Evolutionary conservation across 2,329 filamentous ascomycete genomes (phyloP).

Genomic region (Cordyceps militaris): DNA sequence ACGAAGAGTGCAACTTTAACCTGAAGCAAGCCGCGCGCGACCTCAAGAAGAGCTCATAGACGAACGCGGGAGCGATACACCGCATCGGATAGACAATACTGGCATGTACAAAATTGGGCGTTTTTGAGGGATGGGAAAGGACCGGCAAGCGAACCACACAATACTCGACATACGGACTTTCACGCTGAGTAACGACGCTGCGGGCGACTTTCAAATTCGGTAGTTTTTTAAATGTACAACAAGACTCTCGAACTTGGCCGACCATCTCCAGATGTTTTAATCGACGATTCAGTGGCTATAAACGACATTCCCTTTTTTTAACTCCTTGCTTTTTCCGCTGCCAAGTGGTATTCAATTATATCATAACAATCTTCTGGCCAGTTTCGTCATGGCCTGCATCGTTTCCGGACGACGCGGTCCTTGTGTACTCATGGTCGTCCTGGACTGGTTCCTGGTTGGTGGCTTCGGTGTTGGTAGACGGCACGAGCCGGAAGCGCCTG

Average conservation of each 20-base stretch:
- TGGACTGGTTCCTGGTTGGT: not conserved
- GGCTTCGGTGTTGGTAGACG: not conserved
- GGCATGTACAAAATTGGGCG: conserved; percentile 21
- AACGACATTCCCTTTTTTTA: conserved; percentile 3
- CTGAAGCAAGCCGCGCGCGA: conserved; percentile 55
- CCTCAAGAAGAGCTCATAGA: conserved; percentile 43
- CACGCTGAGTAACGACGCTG: not conserved
- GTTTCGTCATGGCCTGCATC: conserved; percentile 4
- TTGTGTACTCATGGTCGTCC: not conserved
- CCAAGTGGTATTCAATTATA: conserved; percentile 4
- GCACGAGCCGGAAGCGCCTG: not conserved
- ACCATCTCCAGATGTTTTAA: not conserved
- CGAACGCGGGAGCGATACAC: not conserved
- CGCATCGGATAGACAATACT: conserved; percentile 12
- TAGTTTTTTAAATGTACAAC: conserved; percentile 15
- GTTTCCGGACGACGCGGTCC: not conserved
- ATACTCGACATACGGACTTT: not conserved
- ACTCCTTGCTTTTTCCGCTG: not conserved
- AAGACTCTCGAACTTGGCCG: conserved; percentile 9
- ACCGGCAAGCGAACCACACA: conserved; percentile 1
- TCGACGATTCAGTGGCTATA: conserved; percentile 1
- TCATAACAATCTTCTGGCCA: conserved; percentile 5
- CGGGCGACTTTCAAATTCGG: conserved; percentile 5
- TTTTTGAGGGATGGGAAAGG: not conserved
- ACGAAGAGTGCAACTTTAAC: conserved; percentile 94